Percentiles rank a stretch among this genome's conserved stretches.
Conservation (phyloP, 1,284 basidiomycete species). For the Phellinidium pouzarii region DNA sequence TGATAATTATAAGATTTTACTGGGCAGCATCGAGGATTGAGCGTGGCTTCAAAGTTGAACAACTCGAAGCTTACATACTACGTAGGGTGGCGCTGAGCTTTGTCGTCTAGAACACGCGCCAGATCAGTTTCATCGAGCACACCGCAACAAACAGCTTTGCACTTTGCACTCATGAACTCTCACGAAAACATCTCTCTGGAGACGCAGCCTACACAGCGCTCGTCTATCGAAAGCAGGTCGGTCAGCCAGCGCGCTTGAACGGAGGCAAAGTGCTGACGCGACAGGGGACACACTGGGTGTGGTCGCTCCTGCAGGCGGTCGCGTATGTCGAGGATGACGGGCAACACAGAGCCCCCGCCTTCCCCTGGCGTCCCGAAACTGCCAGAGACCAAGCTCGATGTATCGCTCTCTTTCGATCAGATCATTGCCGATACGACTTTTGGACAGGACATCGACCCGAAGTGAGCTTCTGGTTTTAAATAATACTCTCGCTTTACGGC, state of each 20-base stretch:
- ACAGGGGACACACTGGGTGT: background rate
- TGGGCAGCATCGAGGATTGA: too few relatives aligned
- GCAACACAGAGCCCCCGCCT: background rate
- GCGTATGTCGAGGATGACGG: conserved; percentile 15
- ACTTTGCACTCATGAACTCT: conserved; percentile 3
- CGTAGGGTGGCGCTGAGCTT: too few relatives aligned
- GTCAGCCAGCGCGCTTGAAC: conserved; percentile 4
- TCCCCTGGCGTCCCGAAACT: conserved; percentile 10
- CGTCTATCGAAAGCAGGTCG: conserved; percentile 17
- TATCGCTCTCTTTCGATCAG: conserved; percentile 16
- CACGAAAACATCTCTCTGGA: conserved; percentile 1
- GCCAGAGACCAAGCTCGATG: conserved; percentile 15
- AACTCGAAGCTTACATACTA: too few relatives aligned
- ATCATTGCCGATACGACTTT: conserved; percentile 12
- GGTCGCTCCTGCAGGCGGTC: conserved; percentile 5
- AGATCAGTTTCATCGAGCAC: background rate
- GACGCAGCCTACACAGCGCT: conserved; percentile 12
- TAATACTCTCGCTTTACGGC: background rate
- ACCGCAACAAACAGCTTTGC: background rate
- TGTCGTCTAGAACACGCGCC: background rate
- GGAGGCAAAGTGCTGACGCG: background rate
- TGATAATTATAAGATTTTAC: too few relatives aligned
- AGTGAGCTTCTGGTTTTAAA: conserved; percentile 5
- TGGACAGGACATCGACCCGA: conserved; percentile 11
- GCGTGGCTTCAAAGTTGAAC: too few relatives aligned